phyloP scores from a whole-genome alignment of 352 stramenopile species.

The Saprolegnia diclina region DNA sequence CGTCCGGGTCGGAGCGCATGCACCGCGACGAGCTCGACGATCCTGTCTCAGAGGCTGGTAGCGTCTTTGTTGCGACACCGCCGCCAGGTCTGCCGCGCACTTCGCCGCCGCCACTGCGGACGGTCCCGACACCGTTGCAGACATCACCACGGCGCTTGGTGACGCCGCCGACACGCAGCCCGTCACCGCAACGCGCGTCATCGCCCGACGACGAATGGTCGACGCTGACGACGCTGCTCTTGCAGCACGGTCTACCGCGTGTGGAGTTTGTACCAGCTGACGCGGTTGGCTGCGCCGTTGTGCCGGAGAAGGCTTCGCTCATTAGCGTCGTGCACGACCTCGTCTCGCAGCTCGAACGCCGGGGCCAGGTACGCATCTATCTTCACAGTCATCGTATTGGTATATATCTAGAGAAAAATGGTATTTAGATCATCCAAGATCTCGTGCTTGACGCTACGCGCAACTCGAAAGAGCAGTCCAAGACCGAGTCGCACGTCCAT shows the following conservation, averaged over 20 bases:
- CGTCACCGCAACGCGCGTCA: not conserved
- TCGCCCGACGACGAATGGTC: constrained; percentile 7
- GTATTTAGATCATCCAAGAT: constrained; percentile 63
- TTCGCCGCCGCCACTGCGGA: not conserved
- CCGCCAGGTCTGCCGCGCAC: not conserved
- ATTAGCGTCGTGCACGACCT: constrained; percentile 14
- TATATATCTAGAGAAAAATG: not conserved
- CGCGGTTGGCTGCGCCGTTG: not conserved
- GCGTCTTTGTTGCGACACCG: not conserved
- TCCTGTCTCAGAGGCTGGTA: not conserved
- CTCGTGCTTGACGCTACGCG: constrained; percentile 62
- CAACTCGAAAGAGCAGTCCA: constrained; percentile 46
- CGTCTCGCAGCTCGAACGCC: constrained; percentile 3
- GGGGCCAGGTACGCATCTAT: constrained; percentile 4
- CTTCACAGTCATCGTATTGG: too few relatives aligned
- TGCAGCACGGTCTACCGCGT: constrained; percentile 5
- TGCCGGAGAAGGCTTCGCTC: not conserved
- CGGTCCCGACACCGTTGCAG: too few relatives aligned
- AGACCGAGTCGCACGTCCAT: constrained; percentile 40
- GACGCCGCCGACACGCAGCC: constrained; percentile 30
- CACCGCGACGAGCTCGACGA: not conserved
- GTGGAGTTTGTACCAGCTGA: constrained; percentile 7
- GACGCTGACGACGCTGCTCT: constrained; percentile 3
- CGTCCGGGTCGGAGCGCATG: constrained; percentile 2
- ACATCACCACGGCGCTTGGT: not conserved